Evolutionary conservation across 768 basidiomycete species (phyloP), one percentile per base, ranked within the genome.

Genomic region (Russula emetica): DNA sequence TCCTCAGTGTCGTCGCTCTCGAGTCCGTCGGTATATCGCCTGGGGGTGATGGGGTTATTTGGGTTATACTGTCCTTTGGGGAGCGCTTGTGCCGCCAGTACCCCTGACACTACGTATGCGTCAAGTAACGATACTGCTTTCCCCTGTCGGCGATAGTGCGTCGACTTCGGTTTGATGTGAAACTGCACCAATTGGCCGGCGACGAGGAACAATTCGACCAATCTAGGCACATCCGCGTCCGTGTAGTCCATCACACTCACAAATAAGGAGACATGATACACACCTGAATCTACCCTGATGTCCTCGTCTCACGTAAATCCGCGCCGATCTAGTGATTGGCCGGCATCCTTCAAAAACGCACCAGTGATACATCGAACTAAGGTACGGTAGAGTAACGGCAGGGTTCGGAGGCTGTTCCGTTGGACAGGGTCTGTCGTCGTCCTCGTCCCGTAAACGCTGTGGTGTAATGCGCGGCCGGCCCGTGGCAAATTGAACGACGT

Each of bases 21-120:
- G 13, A 98, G 78, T 1, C 95, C 95, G 71, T 98, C 96, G 60
- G 86, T 81, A 72, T 97, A 98, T 52, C 91, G 84, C 11, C 92
- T 83, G 1, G 92, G 84, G 36, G 81, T 74, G 10, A 78, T 73
- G 1, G 76, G 74, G 18, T 74, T 75, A 69, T 84, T 79, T 5
- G 86, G 82, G 51, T 76, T 75, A 71, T 83, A 87, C 71, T 91
- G 83, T n/a, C 83, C 83, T 55, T 77, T 75, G 7, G 85, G 85
- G 38, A 91, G 78, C 18, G 82, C 78, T 67, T 83, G 80, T 22
- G 86, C 84, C 22, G 90, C 90, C 61, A 92, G 79, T 71, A 88
- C 87, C 10, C 95, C 94, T n/a, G 94, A 95, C 71, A 83, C 87
- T 32, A 94, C 80, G 74, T 95, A 93, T 9, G 86, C 86, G 70